Conservation (phyloP, 305 asterid species). For the Solanum aculeatissimum region DNA sequence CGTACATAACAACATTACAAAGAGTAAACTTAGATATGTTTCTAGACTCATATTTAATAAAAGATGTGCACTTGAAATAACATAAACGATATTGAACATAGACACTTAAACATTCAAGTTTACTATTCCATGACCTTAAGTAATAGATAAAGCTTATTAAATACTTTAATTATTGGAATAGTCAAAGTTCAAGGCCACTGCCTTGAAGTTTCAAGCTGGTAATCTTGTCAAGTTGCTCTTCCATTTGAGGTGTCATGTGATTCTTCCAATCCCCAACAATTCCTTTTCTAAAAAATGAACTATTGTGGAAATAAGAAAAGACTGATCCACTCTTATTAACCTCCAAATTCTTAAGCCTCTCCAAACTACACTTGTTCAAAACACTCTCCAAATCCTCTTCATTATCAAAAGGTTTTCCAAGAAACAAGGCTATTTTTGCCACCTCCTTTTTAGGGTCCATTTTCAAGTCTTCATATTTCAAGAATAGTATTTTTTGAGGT, state of each 20-base stretch:
- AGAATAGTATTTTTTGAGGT: too few relatives aligned
- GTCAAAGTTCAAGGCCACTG: background rate
- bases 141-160: background rate
- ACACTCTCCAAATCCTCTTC: background rate
- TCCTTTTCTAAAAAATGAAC: background rate
- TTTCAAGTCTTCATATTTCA: too few relatives aligned
- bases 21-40: too few relatives aligned
- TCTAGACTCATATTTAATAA: background rate
- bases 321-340: background rate
- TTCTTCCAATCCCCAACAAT: background rate
- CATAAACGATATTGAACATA: too few relatives aligned
- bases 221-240: background rate
- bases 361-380: background rate
- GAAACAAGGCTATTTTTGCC: background rate
- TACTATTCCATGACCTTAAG: background rate
- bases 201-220: background rate
- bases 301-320: rapidly evolving
- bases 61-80: background rate
- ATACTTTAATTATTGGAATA: background rate
- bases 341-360: background rate
- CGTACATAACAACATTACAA: background rate
- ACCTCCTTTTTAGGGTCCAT: background rate
- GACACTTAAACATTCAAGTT: too few relatives aligned
- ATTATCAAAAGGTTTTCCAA: background rate
- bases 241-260: background rate